Evolutionary conservation across 768 basidiomycete species (phyloP).

Genomic region (Psilocybe sp.): DNA sequence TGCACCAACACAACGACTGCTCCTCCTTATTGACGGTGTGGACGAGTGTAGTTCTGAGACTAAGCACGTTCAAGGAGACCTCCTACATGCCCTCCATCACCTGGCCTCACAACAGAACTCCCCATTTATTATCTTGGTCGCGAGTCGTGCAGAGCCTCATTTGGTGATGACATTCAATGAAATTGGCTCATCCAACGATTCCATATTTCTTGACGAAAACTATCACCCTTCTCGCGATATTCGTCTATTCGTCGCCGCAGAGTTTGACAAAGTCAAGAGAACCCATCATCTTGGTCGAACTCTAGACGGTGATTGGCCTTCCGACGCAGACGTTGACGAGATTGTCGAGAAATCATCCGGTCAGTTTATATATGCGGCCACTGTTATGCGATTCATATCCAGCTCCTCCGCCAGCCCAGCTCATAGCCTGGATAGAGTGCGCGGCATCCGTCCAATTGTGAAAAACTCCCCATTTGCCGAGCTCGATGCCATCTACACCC

Average conservation of each 20-base stretch:
- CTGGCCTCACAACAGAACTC: neutral
- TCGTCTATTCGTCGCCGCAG: constrained; percentile 2
- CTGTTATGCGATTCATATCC: constrained; percentile 4
- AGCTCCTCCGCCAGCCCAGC: neutral
- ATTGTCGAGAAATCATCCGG: constrained; percentile 12
- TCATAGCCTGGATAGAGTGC: neutral
- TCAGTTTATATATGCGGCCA: constrained; percentile 8
- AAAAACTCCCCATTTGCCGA: constrained; percentile 2
- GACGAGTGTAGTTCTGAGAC: constrained; percentile 14
- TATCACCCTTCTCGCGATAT: constrained; percentile 7
- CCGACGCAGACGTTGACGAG: neutral
- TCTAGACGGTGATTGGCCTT: constrained; percentile 8
- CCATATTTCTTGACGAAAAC: neutral
- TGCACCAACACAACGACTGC: no score
- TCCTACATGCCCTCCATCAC: neutral
- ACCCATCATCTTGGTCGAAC: neutral
- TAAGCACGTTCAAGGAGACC: constrained; percentile 3
- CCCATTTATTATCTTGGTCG: constrained; percentile 12
- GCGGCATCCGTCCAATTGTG: neutral
- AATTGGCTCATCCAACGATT: neutral
- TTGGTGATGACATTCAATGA: constrained; percentile 6
- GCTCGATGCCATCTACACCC: constrained; percentile 2
- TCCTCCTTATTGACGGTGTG: constrained; percentile 4
- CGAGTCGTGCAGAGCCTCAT: constrained; percentile 16
- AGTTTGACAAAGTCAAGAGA: constrained; percentile 4